A percentile compares a stretch with the other conserved stretches of the same genome.
Evolutionary conservation across 805 yeast genomes (phyloP).

Genomic region (Lachancea meyersii): DNA sequence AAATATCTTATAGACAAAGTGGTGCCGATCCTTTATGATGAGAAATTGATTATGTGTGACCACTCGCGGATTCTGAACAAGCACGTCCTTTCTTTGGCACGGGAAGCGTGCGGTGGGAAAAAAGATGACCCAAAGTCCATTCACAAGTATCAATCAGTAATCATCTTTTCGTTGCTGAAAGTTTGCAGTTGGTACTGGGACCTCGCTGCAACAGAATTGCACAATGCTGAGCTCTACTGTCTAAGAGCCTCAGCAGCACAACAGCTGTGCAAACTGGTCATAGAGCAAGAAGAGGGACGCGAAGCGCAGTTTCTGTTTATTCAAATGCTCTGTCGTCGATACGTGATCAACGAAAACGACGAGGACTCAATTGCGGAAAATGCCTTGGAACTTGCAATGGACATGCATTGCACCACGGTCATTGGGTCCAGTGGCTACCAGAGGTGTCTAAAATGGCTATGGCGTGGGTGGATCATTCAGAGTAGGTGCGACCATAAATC

Average conservation of each 20-base stretch:
- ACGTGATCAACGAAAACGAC: slow-evolving; percentile 56
- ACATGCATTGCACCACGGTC: slow-evolving; percentile 69
- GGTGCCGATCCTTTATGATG: slow-evolving; percentile 59
- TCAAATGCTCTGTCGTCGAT: slow-evolving; percentile 72
- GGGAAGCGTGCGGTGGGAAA: slow-evolving; percentile 75
- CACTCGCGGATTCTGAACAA: slow-evolving; percentile 56
- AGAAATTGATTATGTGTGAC: slow-evolving; percentile 43
- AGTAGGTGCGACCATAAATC: slow-evolving; percentile 61
- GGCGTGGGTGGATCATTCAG: slow-evolving; percentile 92
- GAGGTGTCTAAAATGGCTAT: slow-evolving; percentile 79
- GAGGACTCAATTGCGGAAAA: slow-evolving; percentile 58
- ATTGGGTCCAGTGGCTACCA: slow-evolving; percentile 80
- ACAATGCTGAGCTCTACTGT: slow-evolving; percentile 57
- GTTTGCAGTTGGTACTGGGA: slow-evolving; percentile 76
- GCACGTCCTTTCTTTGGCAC: slow-evolving; percentile 52
- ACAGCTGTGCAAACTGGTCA: slow-evolving; percentile 59
- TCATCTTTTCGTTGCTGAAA: slow-evolving; percentile 64
- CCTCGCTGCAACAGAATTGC: slow-evolving; percentile 52
- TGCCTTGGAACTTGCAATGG: slow-evolving; percentile 81
- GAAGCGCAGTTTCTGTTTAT: slow-evolving; percentile 49
- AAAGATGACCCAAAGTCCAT: slow-evolving; percentile 50
- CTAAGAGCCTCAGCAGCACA: slow-evolving; percentile 68
- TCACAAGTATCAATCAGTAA: slow-evolving; percentile 56
- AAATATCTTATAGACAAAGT: slow-evolving; percentile 66
- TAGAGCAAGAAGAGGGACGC: slow-evolving; percentile 52